Evolutionary conservation across 192 early-diverging fungal species (phyloP), one percentile per base, ranked within the genome.

Genomic region (Coemansia sp.): DNA sequence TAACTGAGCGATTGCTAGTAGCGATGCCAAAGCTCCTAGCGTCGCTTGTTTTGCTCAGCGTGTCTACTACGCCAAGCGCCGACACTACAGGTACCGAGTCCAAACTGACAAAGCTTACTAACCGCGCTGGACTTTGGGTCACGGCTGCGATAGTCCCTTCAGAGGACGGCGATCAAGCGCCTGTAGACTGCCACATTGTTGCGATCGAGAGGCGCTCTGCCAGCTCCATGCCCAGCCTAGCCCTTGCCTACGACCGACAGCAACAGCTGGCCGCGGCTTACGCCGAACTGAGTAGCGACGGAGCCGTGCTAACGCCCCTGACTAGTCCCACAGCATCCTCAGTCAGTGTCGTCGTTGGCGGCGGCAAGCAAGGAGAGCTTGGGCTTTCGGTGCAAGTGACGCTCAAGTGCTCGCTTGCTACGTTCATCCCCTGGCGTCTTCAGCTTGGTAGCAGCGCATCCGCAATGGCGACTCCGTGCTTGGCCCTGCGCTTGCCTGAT

Each of bases 371-470:
- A 20, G 36, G 36, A 36, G 36, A 38, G 33, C 16, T 33, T 9
- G 36, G 18, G 34, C 58, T 61, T 16, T 34, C 58, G 5, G 58
- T 61, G 16, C 64, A 49, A 18, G 64, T 34, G 10, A 50, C 18
- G 27, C 41, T 66, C 31, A 34, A 43, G 31, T 71, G 69, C 62
- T 71, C 69, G 39, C 36, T 71, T 49, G 44, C 49, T 16, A 50
- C 62, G 34, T 71, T 71, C 39, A 44, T 24, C 47, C 47, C 69
- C 18, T 71, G 69, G 69, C 62, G 62, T 39, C n/a, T 34, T 3
- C 69, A 64, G 36, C 29, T 71, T 29, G 38, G 57, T 33, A 18
- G 18, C 27, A 4, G 27, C 13, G 11, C n/a, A 18, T 20, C 31
- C 0, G 5, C 55, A 5, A 20, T 38, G 27, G 39, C 39, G 13